Conservation (phyloP, 2,329 filamentous ascomycete species). For the Harringtonia lauricola region DNA sequence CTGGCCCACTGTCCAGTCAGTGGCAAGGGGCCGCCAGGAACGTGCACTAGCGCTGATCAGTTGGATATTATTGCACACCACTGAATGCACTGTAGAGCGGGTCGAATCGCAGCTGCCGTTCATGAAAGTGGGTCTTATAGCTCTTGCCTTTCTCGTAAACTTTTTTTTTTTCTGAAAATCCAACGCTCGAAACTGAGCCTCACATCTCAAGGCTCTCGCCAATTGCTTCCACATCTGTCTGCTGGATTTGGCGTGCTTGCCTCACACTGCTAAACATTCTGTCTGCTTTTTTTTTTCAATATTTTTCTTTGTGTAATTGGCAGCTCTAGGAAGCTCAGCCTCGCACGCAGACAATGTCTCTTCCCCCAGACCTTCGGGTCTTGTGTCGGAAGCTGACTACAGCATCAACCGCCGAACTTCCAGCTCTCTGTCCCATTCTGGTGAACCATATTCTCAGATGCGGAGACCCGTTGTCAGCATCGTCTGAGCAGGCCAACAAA, state of each 20-base stretch:
- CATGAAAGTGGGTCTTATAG: neutral
- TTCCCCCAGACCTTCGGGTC: conserved; percentile 48
- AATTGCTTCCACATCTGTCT: no score
- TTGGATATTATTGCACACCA: neutral
- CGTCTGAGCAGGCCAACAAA: conserved; percentile 46
- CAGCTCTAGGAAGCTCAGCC: neutral
- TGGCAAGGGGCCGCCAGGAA: neutral
- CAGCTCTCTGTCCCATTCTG: conserved; percentile 60
- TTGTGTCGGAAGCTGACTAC: conserved; percentile 61
- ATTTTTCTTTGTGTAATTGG: neutral
- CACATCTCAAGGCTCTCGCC: neutral
- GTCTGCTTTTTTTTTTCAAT: neutral
- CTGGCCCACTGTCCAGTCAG: neutral
- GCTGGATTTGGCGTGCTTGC: no score
- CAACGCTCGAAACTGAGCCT: neutral
- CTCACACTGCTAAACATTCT: no score
- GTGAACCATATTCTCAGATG: conserved; percentile 48
- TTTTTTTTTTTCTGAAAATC: conserved; percentile 1
- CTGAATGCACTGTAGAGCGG: neutral
- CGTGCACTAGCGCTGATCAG: neutral
- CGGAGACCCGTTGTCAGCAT: conserved; percentile 47
- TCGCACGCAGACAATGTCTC: conserved; percentile 21
- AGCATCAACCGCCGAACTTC: conserved; percentile 61
- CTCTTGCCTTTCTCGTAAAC: neutral
- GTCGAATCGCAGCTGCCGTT: neutral